Evolutionary conservation across 768 basidiomycete species (phyloP).

Genomic region (Leucosporidium yakuticum): DNA sequence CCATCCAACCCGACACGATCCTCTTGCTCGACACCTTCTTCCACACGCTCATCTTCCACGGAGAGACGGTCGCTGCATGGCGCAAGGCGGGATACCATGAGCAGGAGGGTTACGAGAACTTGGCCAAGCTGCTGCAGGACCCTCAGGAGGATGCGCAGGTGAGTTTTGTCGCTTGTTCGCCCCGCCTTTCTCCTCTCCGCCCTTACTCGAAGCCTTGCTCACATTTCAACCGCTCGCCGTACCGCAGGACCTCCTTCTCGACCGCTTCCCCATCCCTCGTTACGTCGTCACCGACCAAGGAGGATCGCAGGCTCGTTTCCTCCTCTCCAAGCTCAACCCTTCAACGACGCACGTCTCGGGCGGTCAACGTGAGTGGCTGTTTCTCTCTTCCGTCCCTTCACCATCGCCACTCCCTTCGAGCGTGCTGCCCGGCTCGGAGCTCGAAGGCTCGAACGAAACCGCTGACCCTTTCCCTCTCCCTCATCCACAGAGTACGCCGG

Average conservation of each 20-base stretch:
- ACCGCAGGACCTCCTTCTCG: too few species aligned
- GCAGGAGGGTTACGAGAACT: slow-evolving; percentile 97
- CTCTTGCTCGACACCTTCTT: slow-evolving; percentile 98
- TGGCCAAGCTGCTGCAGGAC: slow-evolving; percentile 82
- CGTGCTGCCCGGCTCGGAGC: slow-evolving; percentile 1
- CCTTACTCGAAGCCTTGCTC: not conserved
- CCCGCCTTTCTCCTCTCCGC: not conserved
- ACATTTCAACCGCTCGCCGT: too few species aligned
- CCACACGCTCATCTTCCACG: slow-evolving; percentile 99
- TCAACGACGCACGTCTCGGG: slow-evolving; percentile 91
- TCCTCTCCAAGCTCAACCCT: slow-evolving; percentile 91
- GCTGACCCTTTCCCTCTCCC: slow-evolving; percentile 65
- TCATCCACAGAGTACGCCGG: slow-evolving; percentile 56
- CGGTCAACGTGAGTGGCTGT: slow-evolving; percentile 33
- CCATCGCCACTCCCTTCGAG: too few species aligned
- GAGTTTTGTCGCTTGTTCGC: slow-evolving; percentile 17
- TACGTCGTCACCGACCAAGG: slow-evolving; percentile 98
- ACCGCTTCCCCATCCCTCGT: slow-evolving; percentile 87
- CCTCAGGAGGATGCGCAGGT: slow-evolving; percentile 87
- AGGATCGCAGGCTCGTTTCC: slow-evolving; percentile 95
- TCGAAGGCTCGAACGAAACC: slow-evolving; percentile 45
- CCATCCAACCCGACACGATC: slow-evolving; percentile 94
- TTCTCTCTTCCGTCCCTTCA: slow-evolving; percentile 39
- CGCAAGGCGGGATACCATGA: slow-evolving; percentile 97
- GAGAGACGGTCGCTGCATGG: slow-evolving; percentile 94